phyloP scores from a whole-genome alignment of 202 grass and related monocot species.

The Zoysia matrella region DNA sequence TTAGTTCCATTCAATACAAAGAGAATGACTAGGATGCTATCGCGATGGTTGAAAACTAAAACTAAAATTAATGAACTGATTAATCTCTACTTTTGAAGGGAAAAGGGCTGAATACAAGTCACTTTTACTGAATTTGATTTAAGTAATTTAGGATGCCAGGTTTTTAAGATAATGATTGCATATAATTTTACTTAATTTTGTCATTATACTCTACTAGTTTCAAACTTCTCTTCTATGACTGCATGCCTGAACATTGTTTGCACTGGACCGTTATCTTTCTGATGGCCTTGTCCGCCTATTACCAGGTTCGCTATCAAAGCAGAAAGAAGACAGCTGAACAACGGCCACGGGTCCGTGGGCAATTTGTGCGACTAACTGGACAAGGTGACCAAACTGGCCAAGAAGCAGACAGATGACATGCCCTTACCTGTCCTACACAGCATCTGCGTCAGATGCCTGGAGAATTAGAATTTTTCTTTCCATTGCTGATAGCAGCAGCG shows the following conservation, averaged over 20 bases:
- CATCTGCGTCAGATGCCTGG: neutral
- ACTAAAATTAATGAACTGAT: neutral
- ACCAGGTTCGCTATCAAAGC: constrained; percentile 82
- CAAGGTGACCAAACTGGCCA: constrained; percentile 38
- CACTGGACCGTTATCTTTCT: neutral
- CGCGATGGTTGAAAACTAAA: constrained; percentile 6
- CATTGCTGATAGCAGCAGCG: constrained; percentile 21
- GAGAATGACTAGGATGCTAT: constrained; percentile 8
- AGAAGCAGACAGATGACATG: constrained; percentile 46
- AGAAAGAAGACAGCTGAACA: constrained; percentile 85
- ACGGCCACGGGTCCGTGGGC: constrained; percentile 72
- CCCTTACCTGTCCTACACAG: neutral
- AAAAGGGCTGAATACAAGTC: neutral
- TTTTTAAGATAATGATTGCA: constrained; percentile 3
- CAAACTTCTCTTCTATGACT: neutral
- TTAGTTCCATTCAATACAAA: neutral
- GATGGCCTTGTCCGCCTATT: constrained; percentile 40
- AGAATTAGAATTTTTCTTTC: constrained; percentile 25
- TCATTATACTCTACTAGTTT: neutral
- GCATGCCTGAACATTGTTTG: constrained; percentile 6
- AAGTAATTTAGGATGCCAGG: neutral
- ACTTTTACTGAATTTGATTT: neutral
- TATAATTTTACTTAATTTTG: neutral
- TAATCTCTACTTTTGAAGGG: neutral
- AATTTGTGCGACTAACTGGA: constrained; percentile 72